phyloP scores from a whole-genome alignment of 441 rosid genomes.

The Brassica balearica region DNA sequence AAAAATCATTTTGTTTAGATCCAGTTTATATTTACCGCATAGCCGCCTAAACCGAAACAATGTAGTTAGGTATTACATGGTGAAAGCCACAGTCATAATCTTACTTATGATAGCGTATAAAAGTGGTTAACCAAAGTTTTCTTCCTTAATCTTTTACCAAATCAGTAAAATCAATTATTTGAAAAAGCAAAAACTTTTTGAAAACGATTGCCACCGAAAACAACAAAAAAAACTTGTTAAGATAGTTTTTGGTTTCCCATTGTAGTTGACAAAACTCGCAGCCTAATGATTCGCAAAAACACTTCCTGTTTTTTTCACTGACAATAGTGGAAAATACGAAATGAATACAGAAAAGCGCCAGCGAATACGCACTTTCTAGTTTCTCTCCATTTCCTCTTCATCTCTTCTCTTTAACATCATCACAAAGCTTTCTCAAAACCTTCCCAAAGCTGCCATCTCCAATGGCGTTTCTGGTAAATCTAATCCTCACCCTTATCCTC shows the following conservation, averaged over 20 bases:
- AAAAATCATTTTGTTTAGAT: too few species aligned
- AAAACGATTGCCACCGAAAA: constrained; percentile 35
- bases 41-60: too few species aligned
- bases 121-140: background rate
- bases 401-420: background rate
- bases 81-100: background rate
- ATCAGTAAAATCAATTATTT: constrained; percentile 8
- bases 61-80: too few species aligned
- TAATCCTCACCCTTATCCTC: constrained; percentile 38
- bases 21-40: too few species aligned
- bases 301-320: constrained; percentile 6
- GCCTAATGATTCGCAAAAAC: constrained; percentile 23
- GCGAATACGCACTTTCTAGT: constrained; percentile 41
- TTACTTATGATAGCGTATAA: background rate
- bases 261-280: constrained; percentile 29
- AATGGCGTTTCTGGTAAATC: constrained; percentile 42
- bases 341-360: constrained; percentile 35
- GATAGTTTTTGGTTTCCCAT: constrained; percentile 37
- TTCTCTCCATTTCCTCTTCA: background rate
- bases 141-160: constrained; percentile 21
- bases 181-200: constrained; percentile 28
- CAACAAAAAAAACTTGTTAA: background rate
- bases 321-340: constrained; percentile 31
- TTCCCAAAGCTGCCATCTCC: background rate
- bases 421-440: too few species aligned